These are phyloP conservation scores for Kodamaea kakaduensis DNA, from an alignment of 805 yeast genomes.

Conservation along the genomic window DNA sequence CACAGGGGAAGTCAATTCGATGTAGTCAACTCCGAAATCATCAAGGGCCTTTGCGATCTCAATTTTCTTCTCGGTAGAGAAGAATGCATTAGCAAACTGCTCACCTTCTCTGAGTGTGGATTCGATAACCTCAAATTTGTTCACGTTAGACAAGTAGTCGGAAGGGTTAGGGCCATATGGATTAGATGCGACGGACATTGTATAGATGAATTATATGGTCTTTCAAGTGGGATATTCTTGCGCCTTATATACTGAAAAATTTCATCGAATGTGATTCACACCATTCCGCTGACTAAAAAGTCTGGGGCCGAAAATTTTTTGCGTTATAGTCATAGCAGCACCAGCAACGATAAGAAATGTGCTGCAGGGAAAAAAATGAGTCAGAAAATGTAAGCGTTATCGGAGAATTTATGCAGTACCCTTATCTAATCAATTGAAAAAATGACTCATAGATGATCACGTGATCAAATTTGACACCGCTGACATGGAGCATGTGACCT, in stretches of 20 bases:
- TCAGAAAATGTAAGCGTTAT: no score
- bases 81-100: slow-evolving; percentile 97
- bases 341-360: background rate
- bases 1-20: slow-evolving; percentile 95
- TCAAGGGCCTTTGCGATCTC: slow-evolving; percentile 96
- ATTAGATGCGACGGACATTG: slow-evolving; percentile 34
- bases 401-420: no score
- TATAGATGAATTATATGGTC: background rate
- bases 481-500: no score
- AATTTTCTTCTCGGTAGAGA: slow-evolving; percentile 89
- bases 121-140: slow-evolving; percentile 86
- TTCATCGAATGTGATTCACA: slow-evolving; percentile 3
- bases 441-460: slow-evolving; percentile 4
- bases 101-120: slow-evolving; percentile 97
- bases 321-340: background rate
- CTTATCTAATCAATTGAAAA: background rate
- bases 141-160: slow-evolving; percentile 86
- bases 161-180: slow-evolving; percentile 97
- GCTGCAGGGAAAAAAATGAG: background rate
- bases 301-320: slow-evolving; percentile 2
- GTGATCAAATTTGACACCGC: no score
- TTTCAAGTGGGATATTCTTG: slow-evolving; percentile 1
- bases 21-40: slow-evolving; percentile 97
- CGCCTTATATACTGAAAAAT: slow-evolving; percentile 1
- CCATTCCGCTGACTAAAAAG: slow-evolving; percentile 4